Base-by-base conservation (phyloP, 148 eudicot species). In the Simmondsia chinensis region DNA sequence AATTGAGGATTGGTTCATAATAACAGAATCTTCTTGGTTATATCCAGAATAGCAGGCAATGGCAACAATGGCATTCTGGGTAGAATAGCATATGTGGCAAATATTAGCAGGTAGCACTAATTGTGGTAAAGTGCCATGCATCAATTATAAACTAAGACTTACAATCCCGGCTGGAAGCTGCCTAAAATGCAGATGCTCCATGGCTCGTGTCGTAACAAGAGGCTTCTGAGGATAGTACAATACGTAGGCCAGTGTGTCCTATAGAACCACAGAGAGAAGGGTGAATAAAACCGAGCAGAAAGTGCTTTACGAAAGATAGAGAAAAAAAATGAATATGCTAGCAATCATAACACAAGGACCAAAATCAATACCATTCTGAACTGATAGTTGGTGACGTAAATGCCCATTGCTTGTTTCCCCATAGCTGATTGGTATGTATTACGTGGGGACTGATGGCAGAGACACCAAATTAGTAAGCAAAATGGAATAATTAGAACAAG, bases 351-450 rank as follows among this genome's bases (percentile, higher is more conserved):
- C 16, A 30, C 18, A 13, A 40, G 33, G 20, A 9, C 33, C 13
- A 33, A 11, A 41, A 11, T 18, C 9, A 44, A 41, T 79, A 91
- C 99, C 99, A 91, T 91, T 42, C 99, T 73, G 45, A 91, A 85
- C 62, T 91, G 99, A 61, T 82, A 91, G 68, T 91, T 91, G 33
- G 99, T 91, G 67, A 91, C 95, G 52, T 91, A 91, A 11, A 91
- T 91, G 3, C 99, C 99, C 99, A 91, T 91, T 14, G 99, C 99
- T 67, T 91, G 99, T 68, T 91, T 91, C 37, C 99, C 99, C 99
- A 91, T 91, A 66, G 99, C 99, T 26, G 99, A 91, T 71, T 91
- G 99, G 60, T 91, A 91, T 1, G 99, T 91, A 63, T 91, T 91
- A 79, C 95, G 99, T 39, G 99, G 99, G 31, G 99, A 91, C 99